Evolutionary conservation across 2,329 filamentous ascomycete genomes (phyloP).

Genomic region (Botryotinia globosa): DNA sequence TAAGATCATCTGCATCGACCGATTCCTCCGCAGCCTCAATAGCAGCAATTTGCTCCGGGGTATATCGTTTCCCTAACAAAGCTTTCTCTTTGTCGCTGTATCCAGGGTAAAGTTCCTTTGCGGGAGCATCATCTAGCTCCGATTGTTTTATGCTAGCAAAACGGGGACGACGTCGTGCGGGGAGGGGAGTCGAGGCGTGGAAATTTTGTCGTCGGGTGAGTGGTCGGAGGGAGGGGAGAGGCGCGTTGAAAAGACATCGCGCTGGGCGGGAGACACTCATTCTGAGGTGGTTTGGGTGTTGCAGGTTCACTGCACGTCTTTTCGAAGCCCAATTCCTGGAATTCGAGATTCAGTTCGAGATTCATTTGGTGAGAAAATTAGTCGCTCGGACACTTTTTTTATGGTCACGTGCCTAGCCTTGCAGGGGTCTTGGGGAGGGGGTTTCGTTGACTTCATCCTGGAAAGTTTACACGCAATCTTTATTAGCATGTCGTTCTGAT

Average conservation of each 20-base stretch:
- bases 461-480: background rate
- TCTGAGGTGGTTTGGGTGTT: constrained; percentile 21
- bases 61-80: constrained; percentile 65
- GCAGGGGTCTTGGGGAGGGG: background rate
- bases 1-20: constrained; percentile 71
- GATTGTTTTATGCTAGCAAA: constrained; percentile 42
- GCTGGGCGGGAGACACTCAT: constrained; percentile 51
- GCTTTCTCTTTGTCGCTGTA: constrained; percentile 67
- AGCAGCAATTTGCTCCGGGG: constrained; percentile 74
- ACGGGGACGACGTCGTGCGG: constrained; percentile 41
- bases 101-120: constrained; percentile 51
- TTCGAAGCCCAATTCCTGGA: constrained; percentile 30
- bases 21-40: constrained; percentile 77
- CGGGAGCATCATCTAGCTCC: constrained; percentile 35
- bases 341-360: constrained; percentile 11
- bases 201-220: constrained; percentile 48
- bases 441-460: background rate
- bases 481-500: background rate
- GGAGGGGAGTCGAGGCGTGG: constrained; percentile 44
- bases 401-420: background rate
- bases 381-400: constrained; percentile 14
- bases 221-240: constrained; percentile 40
- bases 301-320: constrained; percentile 25
- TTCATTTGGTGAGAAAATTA: constrained; percentile 15
- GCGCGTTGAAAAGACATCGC: constrained; percentile 50